Percentiles rank a stretch among this genome's conserved stretches.
phyloP scores from a whole-genome alignment of 345 rosid species.

The Eucalyptus sp. region DNA sequence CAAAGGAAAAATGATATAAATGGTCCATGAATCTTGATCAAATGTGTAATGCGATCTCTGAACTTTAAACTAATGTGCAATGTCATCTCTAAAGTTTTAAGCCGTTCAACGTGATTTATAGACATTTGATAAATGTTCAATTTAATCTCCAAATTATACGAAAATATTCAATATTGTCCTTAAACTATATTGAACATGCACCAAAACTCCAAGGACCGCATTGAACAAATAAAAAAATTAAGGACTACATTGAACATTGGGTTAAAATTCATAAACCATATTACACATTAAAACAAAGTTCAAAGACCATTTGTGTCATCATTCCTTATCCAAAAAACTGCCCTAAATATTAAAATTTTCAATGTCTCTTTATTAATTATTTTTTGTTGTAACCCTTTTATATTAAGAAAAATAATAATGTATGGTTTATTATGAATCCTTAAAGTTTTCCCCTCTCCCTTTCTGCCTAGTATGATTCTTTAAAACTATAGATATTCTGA shows the following conservation, averaged over 20 bases:
- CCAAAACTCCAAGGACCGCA: no score
- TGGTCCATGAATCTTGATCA: fast-evolving
- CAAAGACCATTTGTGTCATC: fast-evolving
- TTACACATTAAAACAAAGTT: fast-evolving
- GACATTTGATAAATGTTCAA: no score
- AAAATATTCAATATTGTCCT: no score
- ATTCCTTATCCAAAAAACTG: fast-evolving
- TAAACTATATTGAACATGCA: no score
- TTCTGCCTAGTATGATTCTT: fast-evolving
- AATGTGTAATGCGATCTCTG: no score
- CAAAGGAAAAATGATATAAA: not conserved
- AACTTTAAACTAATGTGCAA: no score
- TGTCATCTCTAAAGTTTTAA: no score
- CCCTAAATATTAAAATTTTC: not conserved
- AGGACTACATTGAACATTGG: fast-evolving
- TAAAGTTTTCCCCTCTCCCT: no score
- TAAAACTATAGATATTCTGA: fast-evolving
- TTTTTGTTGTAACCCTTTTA: fast-evolving
- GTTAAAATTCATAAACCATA: fast-evolving
- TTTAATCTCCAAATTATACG: fast-evolving
- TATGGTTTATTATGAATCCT: fast-evolving
- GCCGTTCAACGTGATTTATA: no score
- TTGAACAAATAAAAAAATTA: no score
- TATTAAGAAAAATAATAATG: not conserved
- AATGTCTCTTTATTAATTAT: not conserved